Base-by-base conservation (phyloP, 2,329 filamentous ascomycete species). In the Didymosphaeria variabile region DNA sequence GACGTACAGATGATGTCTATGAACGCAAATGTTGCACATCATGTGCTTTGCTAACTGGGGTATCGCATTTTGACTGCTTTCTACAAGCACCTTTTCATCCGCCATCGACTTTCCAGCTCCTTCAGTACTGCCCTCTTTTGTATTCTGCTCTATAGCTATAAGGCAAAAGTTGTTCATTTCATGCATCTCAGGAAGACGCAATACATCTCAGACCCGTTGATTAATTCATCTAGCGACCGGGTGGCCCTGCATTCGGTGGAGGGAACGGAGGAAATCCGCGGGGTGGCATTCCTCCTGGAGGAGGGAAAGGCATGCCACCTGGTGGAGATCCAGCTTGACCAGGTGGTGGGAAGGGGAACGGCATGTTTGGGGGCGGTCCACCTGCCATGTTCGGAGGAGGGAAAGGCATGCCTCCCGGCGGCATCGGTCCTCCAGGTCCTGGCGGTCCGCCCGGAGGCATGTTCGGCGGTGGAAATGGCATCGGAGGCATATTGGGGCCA, bases 261-360 rank as follows among this genome's bases (percentile, higher is more conserved):
- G 23, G 61, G 36, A 60, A 60, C 45, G 71, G 71, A 53, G 72
- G 71, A 23, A 70, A 74, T 21, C 67, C 52, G 13, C 67, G 66
- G 21, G 71, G 70, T 17, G 75, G 74, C 70, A 78, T 75, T 9
- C 66, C 70, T 23, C 70, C 72, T 34, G 79, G 79, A 19, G 79
- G 79, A 31, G 79, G 78, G 59, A 79, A 79, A 1, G 76, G 79
- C 70, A 79, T 76, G n/a, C 71, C 71, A 26, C 70, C 71, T 5
- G 76, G 74, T 34, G 70, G 70, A 40, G 76, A 76, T 15, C 64
- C 58, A 59, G 60, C 56, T 72, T 75, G 76, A 52, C 67, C 67
- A 47, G 72, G 72, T 10, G 72, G 72, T 26, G 72, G 76, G 63
- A 77, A 77, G 13, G 67, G 69, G 53, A 72, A 72, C 1, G 72